Conservation (phyloP, 129 eudicot species). For the Flaveria bidentis region DNA sequence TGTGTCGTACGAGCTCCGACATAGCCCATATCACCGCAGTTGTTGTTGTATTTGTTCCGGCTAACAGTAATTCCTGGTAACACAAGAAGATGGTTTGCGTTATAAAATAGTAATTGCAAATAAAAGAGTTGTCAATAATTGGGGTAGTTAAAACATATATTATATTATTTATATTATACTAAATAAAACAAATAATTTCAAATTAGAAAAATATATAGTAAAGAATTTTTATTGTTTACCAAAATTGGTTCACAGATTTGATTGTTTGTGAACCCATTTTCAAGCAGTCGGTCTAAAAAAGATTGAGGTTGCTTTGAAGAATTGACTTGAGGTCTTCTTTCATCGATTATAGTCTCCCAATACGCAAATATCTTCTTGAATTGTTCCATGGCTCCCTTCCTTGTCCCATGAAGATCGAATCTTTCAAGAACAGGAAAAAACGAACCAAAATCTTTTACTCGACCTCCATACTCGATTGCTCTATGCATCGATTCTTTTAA, state of each 20-base stretch:
- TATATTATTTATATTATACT: too few relatives aligned
- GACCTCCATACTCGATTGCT: not conserved
- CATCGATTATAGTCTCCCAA: conserved; percentile 14
- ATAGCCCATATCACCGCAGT: conserved; percentile 26
- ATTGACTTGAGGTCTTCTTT: not conserved
- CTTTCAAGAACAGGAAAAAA: conserved; percentile 3
- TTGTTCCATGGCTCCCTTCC: not conserved
- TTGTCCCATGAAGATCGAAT: conserved; percentile 16
- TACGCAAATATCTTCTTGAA: not conserved
- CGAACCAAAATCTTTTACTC: conserved; percentile 8
- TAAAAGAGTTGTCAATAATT: not conserved
- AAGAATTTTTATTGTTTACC: not conserved
- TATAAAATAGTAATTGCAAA: not conserved
- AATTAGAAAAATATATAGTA: too few relatives aligned
- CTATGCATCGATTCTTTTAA: not conserved
- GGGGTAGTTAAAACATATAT: too few relatives aligned
- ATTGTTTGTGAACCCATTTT: not conserved
- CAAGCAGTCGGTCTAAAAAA: conserved; percentile 24
- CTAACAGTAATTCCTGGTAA: conserved; percentile 23
- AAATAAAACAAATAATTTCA: too few relatives aligned
- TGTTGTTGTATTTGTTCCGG: conserved; percentile 27
- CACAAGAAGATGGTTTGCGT: not conserved
- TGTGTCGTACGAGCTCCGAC: conserved; percentile 24
- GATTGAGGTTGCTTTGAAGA: not conserved
- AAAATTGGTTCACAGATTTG: not conserved